These are phyloP conservation scores for Amphichorda felina DNA, from an alignment of 2,329 filamentous ascomycete genomes.

Conservation along the genomic window DNA sequence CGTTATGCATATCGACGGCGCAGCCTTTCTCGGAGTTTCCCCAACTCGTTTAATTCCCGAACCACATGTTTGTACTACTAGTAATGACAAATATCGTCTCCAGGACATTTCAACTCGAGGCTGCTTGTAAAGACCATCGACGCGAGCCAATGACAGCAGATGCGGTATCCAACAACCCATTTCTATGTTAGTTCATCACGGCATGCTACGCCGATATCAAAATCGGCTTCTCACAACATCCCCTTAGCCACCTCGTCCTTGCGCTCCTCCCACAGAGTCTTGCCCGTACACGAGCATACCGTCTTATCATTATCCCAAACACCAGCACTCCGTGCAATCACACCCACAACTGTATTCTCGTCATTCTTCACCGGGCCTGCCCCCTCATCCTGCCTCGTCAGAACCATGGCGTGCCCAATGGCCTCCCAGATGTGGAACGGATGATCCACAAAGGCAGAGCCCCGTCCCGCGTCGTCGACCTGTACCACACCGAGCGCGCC, in stretches of 20 bases:
- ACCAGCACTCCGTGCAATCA: slow-evolving; percentile 91
- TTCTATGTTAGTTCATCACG: too few species aligned
- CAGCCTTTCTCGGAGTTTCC: too few species aligned
- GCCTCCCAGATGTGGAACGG: slow-evolving; percentile 89
- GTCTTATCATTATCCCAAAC: slow-evolving; percentile 99
- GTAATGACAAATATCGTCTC: too few species aligned
- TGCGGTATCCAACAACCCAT: too few species aligned
- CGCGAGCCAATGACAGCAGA: too few species aligned
- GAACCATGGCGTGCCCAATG: slow-evolving; percentile 84
- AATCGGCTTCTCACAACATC: slow-evolving; percentile 52
- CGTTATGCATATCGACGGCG: too few species aligned
- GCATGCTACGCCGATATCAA: too few species aligned
- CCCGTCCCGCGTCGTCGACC: slow-evolving; percentile 64
- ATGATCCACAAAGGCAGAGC: slow-evolving; percentile 69
- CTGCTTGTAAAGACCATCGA: too few species aligned
- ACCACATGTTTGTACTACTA: too few species aligned
- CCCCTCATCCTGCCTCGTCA: slow-evolving; percentile 56
- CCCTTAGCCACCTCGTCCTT: slow-evolving; percentile 80
- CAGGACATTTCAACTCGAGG: too few species aligned
- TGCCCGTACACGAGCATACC: slow-evolving; percentile 93
- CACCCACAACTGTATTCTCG: slow-evolving; percentile 76
- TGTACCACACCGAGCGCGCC: slow-evolving; percentile 60
- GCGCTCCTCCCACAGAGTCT: slow-evolving; percentile 96
- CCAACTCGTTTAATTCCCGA: too few species aligned
- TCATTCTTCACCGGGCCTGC: slow-evolving; percentile 52